Evolutionary conservation across 495 filamentous ascomycete genomes (phyloP).

Genomic region (Halenospora varia): DNA sequence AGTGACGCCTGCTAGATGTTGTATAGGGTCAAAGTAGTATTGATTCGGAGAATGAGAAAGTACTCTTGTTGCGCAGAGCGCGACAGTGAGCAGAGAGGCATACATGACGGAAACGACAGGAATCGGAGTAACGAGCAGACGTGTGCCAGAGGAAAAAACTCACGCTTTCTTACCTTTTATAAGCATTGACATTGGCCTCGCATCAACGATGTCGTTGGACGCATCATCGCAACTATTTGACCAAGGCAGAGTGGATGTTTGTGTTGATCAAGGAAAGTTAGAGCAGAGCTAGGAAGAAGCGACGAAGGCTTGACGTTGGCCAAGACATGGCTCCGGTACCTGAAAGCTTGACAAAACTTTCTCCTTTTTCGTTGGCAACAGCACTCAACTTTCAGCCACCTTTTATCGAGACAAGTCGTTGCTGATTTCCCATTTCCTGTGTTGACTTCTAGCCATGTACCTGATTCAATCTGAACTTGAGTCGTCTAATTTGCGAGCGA

Average conservation of each 20-base stretch:
- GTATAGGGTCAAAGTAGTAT: constrained; percentile 41
- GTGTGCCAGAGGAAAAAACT: background rate
- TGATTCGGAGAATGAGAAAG: constrained; percentile 2
- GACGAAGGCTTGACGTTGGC: constrained; percentile 8
- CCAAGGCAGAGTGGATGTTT: background rate
- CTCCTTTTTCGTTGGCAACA: no score
- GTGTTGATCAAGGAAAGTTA: background rate
- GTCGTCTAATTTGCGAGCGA: no score
- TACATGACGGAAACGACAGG: background rate
- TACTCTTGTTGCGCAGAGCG: background rate
- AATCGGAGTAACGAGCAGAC: background rate
- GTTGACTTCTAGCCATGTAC: no score
- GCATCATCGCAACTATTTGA: no score
- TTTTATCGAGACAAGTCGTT: no score
- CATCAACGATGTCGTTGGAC: background rate
- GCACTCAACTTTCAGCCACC: no score
- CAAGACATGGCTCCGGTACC: constrained; percentile 35
- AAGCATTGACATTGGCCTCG: background rate
- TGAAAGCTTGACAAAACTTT: background rate
- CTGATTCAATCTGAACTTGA: no score
- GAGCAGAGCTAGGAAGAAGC: background rate
- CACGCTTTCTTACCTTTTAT: background rate
- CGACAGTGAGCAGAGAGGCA: background rate
- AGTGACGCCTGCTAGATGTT: constrained; percentile 43
- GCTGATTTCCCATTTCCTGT: no score